These are phyloP conservation scores for Silene coronaria DNA, from an alignment of 179 eudicot species.

Conservation along the genomic window DNA sequence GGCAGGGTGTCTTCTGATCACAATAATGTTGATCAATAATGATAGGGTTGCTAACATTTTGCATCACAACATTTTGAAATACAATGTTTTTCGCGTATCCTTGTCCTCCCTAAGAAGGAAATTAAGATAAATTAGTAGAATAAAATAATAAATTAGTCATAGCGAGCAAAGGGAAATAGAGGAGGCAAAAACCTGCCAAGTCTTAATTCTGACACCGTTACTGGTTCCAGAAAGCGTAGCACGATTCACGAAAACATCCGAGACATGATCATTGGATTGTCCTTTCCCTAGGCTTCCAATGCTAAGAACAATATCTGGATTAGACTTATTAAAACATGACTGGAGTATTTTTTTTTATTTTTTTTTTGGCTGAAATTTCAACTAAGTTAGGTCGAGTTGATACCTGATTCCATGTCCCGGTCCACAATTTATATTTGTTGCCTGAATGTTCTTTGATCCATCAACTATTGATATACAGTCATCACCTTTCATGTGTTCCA, in stretches of 20 bases:
- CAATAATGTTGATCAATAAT: conserved; percentile 78
- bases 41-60: conserved; percentile 72
- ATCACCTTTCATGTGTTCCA: conserved; percentile 41
- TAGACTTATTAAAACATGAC: not conserved
- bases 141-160: not conserved
- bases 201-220: conserved; percentile 56
- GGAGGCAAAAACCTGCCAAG: conserved; percentile 46
- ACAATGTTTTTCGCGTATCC: conserved; percentile 54
- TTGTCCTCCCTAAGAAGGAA: conserved; percentile 47
- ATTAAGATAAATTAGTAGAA: not conserved
- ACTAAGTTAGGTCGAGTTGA: conserved; percentile 9
- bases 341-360: too few relatives aligned
- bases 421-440: conserved; percentile 51
- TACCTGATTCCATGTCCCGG: conserved; percentile 97
- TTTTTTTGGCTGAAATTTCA: too few relatives aligned
- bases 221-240: conserved; percentile 42
- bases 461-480: conserved; percentile 76
- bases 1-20: conserved; percentile 43
- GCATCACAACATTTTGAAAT: conserved; percentile 58
- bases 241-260: conserved; percentile 42
- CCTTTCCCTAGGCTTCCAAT: conserved; percentile 64
- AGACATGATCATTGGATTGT: conserved; percentile 34
- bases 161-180: not conserved
- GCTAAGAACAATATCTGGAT: conserved; percentile 22
- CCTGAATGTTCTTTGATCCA: conserved; percentile 54